Evolutionary conservation across 495 filamentous ascomycete species (phyloP).

Genomic region (Clavariopsis aquatica): DNA sequence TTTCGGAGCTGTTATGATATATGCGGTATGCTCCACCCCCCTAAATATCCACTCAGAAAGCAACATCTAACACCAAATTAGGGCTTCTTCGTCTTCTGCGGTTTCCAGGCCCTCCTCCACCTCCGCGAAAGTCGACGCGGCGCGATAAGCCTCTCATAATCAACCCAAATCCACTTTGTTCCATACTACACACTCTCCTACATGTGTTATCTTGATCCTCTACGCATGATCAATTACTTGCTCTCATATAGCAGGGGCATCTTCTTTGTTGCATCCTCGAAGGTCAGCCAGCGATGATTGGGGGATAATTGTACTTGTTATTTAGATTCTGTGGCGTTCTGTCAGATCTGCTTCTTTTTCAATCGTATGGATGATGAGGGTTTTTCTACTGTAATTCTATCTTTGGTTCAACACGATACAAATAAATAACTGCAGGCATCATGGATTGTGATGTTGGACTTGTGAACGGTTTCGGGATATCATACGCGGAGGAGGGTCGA

Average conservation of each 20-base stretch:
- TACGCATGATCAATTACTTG: not conserved
- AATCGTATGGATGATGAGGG: not conserved
- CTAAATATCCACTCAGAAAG: not conserved
- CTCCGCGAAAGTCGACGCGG: constrained; percentile 73
- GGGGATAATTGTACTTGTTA: constrained; percentile 13
- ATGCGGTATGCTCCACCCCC: constrained; percentile 63
- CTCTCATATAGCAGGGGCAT: not conserved
- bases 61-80: constrained; percentile 43
- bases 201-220: not conserved
- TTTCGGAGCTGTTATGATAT: constrained; percentile 82
- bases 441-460: not conserved
- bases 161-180: not conserved
- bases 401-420: constrained; percentile 4
- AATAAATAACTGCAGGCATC: not conserved
- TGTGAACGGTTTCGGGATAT: too few relatives aligned
- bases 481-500: too few relatives aligned
- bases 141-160: constrained; percentile 67
- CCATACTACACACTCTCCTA: not conserved
- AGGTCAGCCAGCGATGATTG: not conserved
- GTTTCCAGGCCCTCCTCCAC: constrained; percentile 79
- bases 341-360: not conserved
- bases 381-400: constrained; percentile 1
- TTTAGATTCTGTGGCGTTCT: constrained; percentile 11
- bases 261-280: not conserved
- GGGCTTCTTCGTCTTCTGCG: constrained; percentile 89